Evolutionary conservation across 2,329 filamentous ascomycete species (phyloP), one percentile per base, ranked within the genome.

Genomic region (Colletotrichum lini): DNA sequence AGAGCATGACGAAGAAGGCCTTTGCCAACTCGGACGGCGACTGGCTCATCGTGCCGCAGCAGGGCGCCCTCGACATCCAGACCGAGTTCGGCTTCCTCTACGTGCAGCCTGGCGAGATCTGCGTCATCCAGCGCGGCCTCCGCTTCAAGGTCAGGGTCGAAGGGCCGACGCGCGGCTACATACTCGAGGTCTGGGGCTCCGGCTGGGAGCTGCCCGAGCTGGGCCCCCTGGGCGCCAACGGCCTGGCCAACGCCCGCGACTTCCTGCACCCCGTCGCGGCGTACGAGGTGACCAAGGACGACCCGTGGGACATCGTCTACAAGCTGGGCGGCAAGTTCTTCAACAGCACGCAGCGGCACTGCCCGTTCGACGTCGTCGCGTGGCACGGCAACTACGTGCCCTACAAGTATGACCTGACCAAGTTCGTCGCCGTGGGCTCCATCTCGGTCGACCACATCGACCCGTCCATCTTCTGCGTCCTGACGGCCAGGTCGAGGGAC

Each of bases 321-420:
- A 93, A 93, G 76, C 87, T 92, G 56, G 85, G 85, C 1, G 90
- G 90, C 1, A 84, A 86, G 52, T 86, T 92, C 47, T 92, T 91
- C 76, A 83, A 81, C 26, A 89, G 87, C 65, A 85, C 84, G 26
- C 91, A 93, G 77, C 83, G 83, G 26, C 91, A 93, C 77, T 90
- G 87, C 2, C 91, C 92, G 0, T 94, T 93, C 76, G 91, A 93
- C 74, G 91, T 93, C 1, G 89, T 93, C 0, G 91, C 90, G 2
- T 93, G 91, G 91, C 91, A 93, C 74, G 91, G 91, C n/a, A 90
- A 88, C 62, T 92, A 92, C 75, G 89, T 89, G 65, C 87, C 87
- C 0, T 88, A 85, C 79, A 89, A 89, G 77, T 89, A 89, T 76
- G 87, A 87, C 61, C 77, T 89, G 4, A 87, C 85, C 9, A 87